Evolutionary conservation across 2,329 filamentous ascomycete species (phyloP), one percentile per base, ranked within the genome.

Genomic region (Alternaria burnsii): DNA sequence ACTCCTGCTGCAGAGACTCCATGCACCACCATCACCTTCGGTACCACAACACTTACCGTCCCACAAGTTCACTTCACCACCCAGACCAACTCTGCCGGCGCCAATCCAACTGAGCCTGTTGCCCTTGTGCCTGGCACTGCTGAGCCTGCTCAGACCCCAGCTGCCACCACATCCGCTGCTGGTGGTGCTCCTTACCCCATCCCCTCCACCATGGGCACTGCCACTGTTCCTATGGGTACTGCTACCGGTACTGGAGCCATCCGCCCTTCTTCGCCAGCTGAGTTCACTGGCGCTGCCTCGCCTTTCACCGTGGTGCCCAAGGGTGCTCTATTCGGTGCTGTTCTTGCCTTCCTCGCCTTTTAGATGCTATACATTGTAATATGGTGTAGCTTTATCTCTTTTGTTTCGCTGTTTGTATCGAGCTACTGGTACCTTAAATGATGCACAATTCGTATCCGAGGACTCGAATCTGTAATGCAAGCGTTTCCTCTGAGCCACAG

Each of bases 51-150:
- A 20, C 69, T 83, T 58, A 83, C 80, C 14, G 81, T 84, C 24
- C 82, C 82, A 0, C 78, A 81, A 63, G 79, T 82, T 11, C 71
- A 76, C 64, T 82, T 83, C 76, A 77, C 76, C 30, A 82, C 80
- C 34, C 61, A 72, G 28, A 74, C 76, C 20, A 59, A 71, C 53
- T 71, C 70, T 46, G 70, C 70, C 9, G 74, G 73, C 16, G 56
- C 67, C 16, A 69, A 63, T 16, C 71, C 71, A 3, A 72, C 75
- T 22, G 73, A 71, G 52, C 70, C 72, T 42, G 74, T 80, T 18
- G 76, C 71, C 28, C 75, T 81, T 20, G 72, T 75, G 5, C 74
- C 75, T 22, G 77, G 74, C 40, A 73, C 71, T 52, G 66, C 63
- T 5, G 46, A 50, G 46, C 76, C 76, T 32, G 58, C 76, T 22